Conservation (phyloP, 2,329 filamentous ascomycete species). For the Tolypocladium sp. region DNA sequence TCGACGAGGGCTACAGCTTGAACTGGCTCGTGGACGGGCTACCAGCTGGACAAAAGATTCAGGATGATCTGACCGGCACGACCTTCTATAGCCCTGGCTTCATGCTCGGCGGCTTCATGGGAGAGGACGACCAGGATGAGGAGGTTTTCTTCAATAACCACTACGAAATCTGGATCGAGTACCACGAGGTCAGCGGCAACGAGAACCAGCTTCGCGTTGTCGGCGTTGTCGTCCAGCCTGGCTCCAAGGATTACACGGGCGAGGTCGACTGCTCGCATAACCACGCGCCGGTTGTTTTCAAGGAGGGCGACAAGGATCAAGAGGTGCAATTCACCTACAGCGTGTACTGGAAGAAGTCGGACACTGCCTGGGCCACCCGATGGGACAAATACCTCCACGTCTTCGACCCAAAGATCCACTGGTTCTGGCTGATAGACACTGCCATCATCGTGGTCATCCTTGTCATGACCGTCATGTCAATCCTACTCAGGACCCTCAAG, state of each 20-base stretch:
- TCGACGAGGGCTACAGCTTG: constrained; percentile 78
- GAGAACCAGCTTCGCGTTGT: constrained; percentile 75
- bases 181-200: constrained; percentile 66
- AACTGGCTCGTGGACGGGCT: constrained; percentile 96
- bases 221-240: constrained; percentile 80
- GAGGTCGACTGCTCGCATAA: constrained; percentile 54
- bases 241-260: constrained; percentile 54
- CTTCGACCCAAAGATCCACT: constrained; percentile 95
- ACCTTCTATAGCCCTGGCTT: constrained; percentile 91
- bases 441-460: constrained; percentile 91
- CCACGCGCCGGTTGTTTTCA: constrained; percentile 52
- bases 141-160: constrained; percentile 76
- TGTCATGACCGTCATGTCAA: constrained; percentile 84
- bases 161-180: constrained; percentile 89
- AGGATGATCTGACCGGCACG: constrained; percentile 65
- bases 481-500: constrained; percentile 75
- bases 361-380: constrained; percentile 87
- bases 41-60: constrained; percentile 76
- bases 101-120: constrained; percentile 44
- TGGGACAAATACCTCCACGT: constrained; percentile 99
- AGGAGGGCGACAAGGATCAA: constrained; percentile 42
- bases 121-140: constrained; percentile 42
- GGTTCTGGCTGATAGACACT: constrained; percentile 96
- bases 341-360: constrained; percentile 77
- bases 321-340: constrained; percentile 83